A percentile compares a stretch with the other conserved stretches of the same genome.
Conservation (phyloP, 83 land plant species). For the Picea engelmannii region DNA sequence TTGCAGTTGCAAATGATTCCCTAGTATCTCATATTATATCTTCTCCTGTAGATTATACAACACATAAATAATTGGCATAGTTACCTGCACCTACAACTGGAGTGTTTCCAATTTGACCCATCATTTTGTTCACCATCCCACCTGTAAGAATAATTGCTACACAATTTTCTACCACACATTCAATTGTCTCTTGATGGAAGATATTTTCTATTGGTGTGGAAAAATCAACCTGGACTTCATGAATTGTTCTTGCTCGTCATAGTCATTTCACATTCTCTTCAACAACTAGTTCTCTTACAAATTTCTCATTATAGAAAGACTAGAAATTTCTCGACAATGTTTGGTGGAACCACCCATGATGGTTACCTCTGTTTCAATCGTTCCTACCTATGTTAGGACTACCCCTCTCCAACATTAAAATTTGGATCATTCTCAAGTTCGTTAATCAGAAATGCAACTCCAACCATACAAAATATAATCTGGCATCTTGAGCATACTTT, state of each 20-base stretch:
- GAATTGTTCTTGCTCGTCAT: not conserved
- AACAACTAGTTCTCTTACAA: not conserved
- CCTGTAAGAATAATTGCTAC: conserved; percentile 97
- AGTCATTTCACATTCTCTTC: not conserved
- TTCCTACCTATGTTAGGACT: too few species aligned
- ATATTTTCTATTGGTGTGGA: too few species aligned
- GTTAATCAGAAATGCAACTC: too few species aligned
- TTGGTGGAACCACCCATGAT: too few species aligned
- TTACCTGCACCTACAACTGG: conserved; percentile 88
- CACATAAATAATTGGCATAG: conserved; percentile 81
- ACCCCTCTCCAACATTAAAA: too few species aligned
- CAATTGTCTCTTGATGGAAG: too few species aligned
- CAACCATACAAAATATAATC: too few species aligned
- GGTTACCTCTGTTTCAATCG: too few species aligned
- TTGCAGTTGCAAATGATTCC: not conserved
- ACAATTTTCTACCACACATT: conserved; percentile 51
- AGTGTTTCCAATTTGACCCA: conserved; percentile 92
- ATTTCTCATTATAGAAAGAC: too few species aligned
- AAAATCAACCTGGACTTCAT: not conserved
- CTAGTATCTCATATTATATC: conserved; percentile 75
- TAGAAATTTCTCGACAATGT: too few species aligned
- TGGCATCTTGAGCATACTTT: too few species aligned
- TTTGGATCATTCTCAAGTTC: too few species aligned
- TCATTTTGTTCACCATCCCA: conserved; percentile 92
- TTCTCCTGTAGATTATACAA: conserved; percentile 87